phyloP scores from a whole-genome alignment of 257 asterid species.

The Solanum sparsipilum region DNA sequence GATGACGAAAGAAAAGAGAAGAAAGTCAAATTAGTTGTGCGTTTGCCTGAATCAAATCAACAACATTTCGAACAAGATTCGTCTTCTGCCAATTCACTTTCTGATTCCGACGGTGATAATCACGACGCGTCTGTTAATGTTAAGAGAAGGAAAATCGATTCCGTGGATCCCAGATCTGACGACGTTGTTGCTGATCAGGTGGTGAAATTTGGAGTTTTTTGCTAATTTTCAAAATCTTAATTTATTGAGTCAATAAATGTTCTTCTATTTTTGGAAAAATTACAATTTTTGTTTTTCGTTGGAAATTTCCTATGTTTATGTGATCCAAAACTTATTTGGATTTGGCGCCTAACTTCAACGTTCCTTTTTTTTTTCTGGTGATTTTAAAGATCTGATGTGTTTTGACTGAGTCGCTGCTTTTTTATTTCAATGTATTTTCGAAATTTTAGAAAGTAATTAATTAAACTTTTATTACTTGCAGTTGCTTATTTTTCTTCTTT shows the following conservation, averaged over 20 bases:
- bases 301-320: neutral
- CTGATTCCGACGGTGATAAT: conserved; percentile 42
- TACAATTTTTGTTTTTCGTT: neutral
- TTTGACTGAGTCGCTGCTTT: conserved; percentile 16
- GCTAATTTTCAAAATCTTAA: neutral
- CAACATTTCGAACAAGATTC: conserved; percentile 1
- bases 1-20: conserved; percentile 86
- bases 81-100: conserved; percentile 25
- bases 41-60: conserved; percentile 49
- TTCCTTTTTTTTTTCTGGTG: neutral
- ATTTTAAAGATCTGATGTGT: conserved; percentile 38
- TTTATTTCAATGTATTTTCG: neutral
- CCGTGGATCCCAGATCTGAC: conserved; percentile 48
- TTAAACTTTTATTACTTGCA: neutral
- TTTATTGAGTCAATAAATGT: neutral
- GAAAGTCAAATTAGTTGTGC: conserved; percentile 84
- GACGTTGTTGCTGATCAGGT: conserved; percentile 50
- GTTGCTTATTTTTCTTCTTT: neutral
- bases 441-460: neutral
- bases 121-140: conserved; percentile 22
- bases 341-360: conserved; percentile 48
- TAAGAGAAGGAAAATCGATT: conserved; percentile 44
- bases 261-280: conserved; percentile 30
- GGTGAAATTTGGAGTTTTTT: neutral
- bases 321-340: neutral